Base-by-base conservation (phyloP, 169 alveolate genomes). In the Plasmodium sp. region DNA sequence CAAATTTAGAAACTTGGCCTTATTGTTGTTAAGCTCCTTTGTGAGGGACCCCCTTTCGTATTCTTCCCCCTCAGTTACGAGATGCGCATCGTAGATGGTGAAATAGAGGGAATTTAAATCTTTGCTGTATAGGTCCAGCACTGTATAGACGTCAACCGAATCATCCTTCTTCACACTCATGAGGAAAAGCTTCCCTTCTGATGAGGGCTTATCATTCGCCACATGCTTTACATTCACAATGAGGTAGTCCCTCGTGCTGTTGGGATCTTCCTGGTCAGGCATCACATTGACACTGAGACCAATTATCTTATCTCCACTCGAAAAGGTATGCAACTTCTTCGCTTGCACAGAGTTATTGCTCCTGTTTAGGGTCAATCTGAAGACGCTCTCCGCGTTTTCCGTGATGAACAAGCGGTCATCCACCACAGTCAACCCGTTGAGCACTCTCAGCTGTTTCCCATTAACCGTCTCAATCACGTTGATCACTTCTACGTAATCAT, bases 21-120 rank as follows among this genome's bases (percentile, higher is more conserved):
- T 90, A 3, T 79, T 34, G 34, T 36, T 56, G 67, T 51, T 75
- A 3, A 86, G 27, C 27, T 45, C 82, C 27, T 86, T 79, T 10
- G 48, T 4, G 7, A 84, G 14, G 0, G 31, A 16, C 6, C 54
- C 43, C 56, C 6, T 22, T 81, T 80, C 74, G 18, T 90, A 41
- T 39, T 83, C 71, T 6, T 43, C 84, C 1, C 71, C 91, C 31
- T 90, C 94, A 36, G 12, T n/a, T 22, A 81, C 45, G 7, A 90
- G 31, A 12, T 81, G 83, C 0, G 74, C 83, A 90, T 90, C 94
- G 45, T 81, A 90, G 0, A 90, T 48, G 22, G 54, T 41, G 27
- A 90, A 90, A 14, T 90, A 90, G 5, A 90, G 22, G 1, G 82
- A 27, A 16, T 90, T 90, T 4, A 90, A 39, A 71, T 90, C 94